These are phyloP conservation scores for Cyberlindnera maritima DNA, from an alignment of 805 yeast genomes.

Conservation along the genomic window DNA sequence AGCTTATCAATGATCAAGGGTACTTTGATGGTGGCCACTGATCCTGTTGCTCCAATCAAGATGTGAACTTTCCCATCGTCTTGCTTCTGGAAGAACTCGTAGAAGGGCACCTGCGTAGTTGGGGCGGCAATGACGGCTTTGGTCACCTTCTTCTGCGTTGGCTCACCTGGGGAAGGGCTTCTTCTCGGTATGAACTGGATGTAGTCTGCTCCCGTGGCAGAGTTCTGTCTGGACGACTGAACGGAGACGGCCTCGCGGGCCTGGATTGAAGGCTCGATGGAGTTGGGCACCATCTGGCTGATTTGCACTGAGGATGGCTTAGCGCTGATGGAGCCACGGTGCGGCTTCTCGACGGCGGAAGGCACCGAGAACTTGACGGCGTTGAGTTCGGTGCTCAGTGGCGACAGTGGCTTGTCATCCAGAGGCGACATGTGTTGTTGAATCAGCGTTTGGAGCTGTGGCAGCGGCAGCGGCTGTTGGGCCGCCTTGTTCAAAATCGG, in stretches of 20 bases:
- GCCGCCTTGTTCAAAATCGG: slow-evolving; percentile 18
- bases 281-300: slow-evolving; percentile 11
- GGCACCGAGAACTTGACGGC: slow-evolving; percentile 49
- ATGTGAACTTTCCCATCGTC: slow-evolving; percentile 88
- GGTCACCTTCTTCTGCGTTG: slow-evolving; percentile 31
- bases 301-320: slow-evolving; percentile 43
- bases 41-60: slow-evolving; percentile 89
- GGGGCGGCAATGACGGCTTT: slow-evolving; percentile 56
- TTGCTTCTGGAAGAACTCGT: slow-evolving; percentile 63
- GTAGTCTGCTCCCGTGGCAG: slow-evolving; percentile 21
- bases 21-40: slow-evolving; percentile 93
- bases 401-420: slow-evolving; percentile 13
- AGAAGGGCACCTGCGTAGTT: slow-evolving; percentile 71
- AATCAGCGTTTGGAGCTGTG: background rate
- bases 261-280: slow-evolving; percentile 8
- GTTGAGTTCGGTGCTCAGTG: slow-evolving; percentile 6
- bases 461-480: slow-evolving; percentile 1
- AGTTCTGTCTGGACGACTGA: slow-evolving; percentile 29
- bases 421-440: background rate
- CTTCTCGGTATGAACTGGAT: slow-evolving; percentile 24
- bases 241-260: slow-evolving; percentile 13
- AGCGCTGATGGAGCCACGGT: slow-evolving; percentile 57
- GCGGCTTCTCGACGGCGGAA: slow-evolving; percentile 39
- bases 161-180: slow-evolving; percentile 24
- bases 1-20: slow-evolving; percentile 86